phyloP scores from a whole-genome alignment of 306 rosid species.

The Sechiopsis laciniata region DNA sequence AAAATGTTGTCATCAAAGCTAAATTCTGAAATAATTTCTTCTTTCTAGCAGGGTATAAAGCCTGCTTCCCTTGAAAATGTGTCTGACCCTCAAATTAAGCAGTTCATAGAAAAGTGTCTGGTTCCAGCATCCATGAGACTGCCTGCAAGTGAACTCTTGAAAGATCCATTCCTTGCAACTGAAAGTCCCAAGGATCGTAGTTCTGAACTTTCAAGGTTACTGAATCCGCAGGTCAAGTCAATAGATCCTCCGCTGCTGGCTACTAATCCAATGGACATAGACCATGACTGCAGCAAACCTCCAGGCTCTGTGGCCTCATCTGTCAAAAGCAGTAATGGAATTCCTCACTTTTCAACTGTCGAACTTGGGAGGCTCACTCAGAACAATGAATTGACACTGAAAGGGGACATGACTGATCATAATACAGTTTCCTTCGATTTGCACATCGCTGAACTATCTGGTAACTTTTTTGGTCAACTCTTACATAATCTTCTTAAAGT shows the following conservation, averaged over 20 bases:
- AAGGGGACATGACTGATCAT: constrained; percentile 49
- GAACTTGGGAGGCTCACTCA: constrained; percentile 40
- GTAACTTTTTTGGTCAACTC: constrained; percentile 25
- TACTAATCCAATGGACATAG: constrained; percentile 58
- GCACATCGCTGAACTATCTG: constrained; percentile 50
- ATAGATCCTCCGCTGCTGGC: constrained; percentile 33
- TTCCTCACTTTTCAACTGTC: constrained; percentile 32
- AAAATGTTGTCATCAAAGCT: background rate
- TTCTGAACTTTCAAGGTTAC: constrained; percentile 18
- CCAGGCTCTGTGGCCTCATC: constrained; percentile 30
- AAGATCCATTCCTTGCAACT: constrained; percentile 69
- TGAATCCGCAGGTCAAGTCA: constrained; percentile 25
- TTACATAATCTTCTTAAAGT: background rate
- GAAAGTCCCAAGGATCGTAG: constrained; percentile 36
- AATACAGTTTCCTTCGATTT: constrained; percentile 44
- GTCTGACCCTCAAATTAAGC: constrained; percentile 54
- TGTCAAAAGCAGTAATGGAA: constrained; percentile 27
- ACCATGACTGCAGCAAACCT: constrained; percentile 35
- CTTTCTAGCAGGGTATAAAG: constrained; percentile 59
- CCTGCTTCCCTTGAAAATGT: constrained; percentile 78
- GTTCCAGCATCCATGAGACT: constrained; percentile 68
- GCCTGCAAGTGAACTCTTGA: constrained; percentile 65
- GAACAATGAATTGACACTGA: constrained; percentile 50
- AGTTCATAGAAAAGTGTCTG: constrained; percentile 81
- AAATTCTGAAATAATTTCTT: background rate